Evolutionary conservation across 345 rosid genomes (phyloP), one percentile per base, ranked within the genome.

Genomic region (Cardamine chenopodiifolia): DNA sequence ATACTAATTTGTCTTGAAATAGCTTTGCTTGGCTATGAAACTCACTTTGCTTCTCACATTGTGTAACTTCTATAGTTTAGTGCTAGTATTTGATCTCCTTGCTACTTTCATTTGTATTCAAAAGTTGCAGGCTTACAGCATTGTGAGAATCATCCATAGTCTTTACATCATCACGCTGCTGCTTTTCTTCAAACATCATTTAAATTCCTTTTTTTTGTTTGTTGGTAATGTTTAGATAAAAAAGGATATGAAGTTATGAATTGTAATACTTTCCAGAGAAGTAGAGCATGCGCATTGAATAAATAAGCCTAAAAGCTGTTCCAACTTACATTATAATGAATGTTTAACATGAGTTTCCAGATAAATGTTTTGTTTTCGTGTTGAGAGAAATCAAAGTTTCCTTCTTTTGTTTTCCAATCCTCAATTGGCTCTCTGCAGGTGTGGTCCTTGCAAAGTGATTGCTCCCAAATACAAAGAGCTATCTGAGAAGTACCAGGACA

Each of bases 371-470:
- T 29, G n/a, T 60, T 67, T 48, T 25, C 17, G 28, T 15, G 75
- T 34, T 32, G 40, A 42, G 49, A 17, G 4, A 7, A 42, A 17
- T 25, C 50, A 58, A 66, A 66, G 28, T 34, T 53, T 44, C 2
- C 0, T 7, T 11, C 9, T 6, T 0, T 18, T 5, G 25, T 13
- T 10, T 34, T 0, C 6, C 5, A n/a, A 57, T 48, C 15, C 12
- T 26, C 5, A 31, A 11, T 34, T 23, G 50, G 59, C 0, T 37
- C 19, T 64, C 3, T 70, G 45, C 70, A 91, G 97, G 97, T 91
- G 98, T 66, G 98, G 98, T 65, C 98, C 98, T 32, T 93, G 98
- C 84, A 93, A 93, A 84, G 71, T 91, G 26, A 93, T 93, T 1
- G 97, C 96, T 66, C 97, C 98, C 5, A 91, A 87, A 73, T 91